Evolutionary conservation across 192 early-diverging fungal species (phyloP), one percentile per base, ranked within the genome.

Genomic region (Podila epicladia): DNA sequence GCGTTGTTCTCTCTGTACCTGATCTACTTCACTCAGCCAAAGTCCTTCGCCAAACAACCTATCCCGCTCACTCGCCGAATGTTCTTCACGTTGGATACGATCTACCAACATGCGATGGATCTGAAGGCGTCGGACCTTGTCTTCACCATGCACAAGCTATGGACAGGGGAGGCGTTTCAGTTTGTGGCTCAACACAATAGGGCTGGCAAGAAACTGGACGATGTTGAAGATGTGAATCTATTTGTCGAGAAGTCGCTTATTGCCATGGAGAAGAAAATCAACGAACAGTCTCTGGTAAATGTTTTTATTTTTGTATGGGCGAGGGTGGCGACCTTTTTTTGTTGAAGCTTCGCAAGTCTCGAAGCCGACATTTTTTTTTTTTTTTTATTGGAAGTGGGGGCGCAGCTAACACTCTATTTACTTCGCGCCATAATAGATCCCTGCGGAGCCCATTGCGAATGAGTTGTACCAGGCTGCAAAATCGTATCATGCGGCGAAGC

Each of bases 21-120:
- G 15, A 37, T 72, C 1, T 69, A 73, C 41, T 64, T 61, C 22
- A 80, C 77, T 19, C 77, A 80, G 22, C 71, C 77, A 13, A 22
- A 41, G 9, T 17, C 49, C 5, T 60, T 65, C 35, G 64, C 55
- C 24, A 69, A 64, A 45, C 29, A 53, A 0, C 24, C 71, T 0
- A 73, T 80, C 49, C 71, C 62, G 2, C 32, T 80, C 6, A 69
- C 70, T 1, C 67, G 55, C 11, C 1, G 37, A 4, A n/a, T 19
- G 3, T 65, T 62, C 61, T 17, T 60, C 41, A 65, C 41, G 5
- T 28, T 80, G 0, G 33, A 80, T 22, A 9, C n/a, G 0, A 22
- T 80, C 5, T 80, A 80, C 35, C 15, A 73, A 37, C 17, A 31
- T 11, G 77, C 58, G 13, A 64, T 69, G 19, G 35, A 65, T 1